A percentile compares a stretch with the other conserved stretches of the same genome.
Evolutionary conservation across 129 eudicot genomes (phyloP).

Genomic region (Logfia minima): DNA sequence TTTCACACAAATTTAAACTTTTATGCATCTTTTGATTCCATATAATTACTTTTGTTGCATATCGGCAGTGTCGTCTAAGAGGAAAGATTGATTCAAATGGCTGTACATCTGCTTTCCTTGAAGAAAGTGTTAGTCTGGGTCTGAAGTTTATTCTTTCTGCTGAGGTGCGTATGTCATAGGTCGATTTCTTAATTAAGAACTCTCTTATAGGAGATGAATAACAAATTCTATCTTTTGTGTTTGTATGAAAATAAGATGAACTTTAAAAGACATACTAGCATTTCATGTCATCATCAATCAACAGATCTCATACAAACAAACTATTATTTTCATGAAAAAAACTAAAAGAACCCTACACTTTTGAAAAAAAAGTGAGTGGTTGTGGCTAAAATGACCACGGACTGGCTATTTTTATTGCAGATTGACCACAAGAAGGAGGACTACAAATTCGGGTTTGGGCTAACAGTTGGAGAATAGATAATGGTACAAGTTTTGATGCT

Average conservation of each 20-base stretch:
- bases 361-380: not conserved
- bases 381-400: not conserved
- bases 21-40: not conserved
- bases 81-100: slow-evolving; percentile 93
- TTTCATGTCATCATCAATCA: not conserved
- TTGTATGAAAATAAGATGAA: not conserved
- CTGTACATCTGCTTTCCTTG: slow-evolving; percentile 66
- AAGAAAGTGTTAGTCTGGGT: slow-evolving; percentile 79
- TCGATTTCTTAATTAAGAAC: not conserved
- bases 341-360: not conserved
- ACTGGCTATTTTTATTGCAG: slow-evolving; percentile 39
- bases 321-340: not conserved
- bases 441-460: slow-evolving; percentile 84
- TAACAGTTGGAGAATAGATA: slow-evolving; percentile 76
- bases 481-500: not conserved
- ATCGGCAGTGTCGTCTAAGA: slow-evolving; percentile 72
- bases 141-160: slow-evolving; percentile 85
- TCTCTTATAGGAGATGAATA: not conserved
- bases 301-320: not conserved
- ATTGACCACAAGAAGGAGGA: slow-evolving; percentile 80
- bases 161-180: slow-evolving; percentile 48
- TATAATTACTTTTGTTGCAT: not conserved
- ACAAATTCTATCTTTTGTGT: not conserved
- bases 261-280: not conserved
- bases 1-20: not conserved